Conservation (phyloP, 768 basidiomycete genomes). For the Agaricus subrufescens region DNA sequence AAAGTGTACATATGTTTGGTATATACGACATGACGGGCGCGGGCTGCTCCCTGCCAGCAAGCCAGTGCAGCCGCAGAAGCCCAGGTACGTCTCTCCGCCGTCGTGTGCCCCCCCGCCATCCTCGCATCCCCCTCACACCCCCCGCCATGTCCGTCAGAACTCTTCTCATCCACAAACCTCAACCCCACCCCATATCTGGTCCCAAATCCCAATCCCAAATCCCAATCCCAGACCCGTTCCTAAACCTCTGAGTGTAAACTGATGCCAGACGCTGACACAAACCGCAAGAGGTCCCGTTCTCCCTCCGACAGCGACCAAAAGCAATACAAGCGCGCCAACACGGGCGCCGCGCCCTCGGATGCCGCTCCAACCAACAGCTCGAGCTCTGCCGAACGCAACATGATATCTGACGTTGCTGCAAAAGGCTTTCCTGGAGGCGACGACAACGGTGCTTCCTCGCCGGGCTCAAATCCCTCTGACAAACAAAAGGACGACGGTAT, state of each 20-base stretch:
- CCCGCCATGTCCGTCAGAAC: conserved; percentile 52
- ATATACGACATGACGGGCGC: background rate
- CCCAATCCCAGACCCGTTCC: conserved; percentile 28
- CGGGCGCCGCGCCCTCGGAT: conserved; percentile 65
- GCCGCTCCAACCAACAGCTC: conserved; percentile 49
- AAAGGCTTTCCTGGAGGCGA: conserved; percentile 32
- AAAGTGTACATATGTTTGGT: conserved; percentile 25
- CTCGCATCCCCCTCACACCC: conserved; percentile 58
- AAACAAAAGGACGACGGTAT: conserved; percentile 37
- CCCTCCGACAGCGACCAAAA: conserved; percentile 80
- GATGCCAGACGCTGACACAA: conserved; percentile 84
- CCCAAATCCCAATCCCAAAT: conserved; percentile 32
- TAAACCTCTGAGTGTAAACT: conserved; percentile 33
- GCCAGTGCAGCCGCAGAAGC: background rate
- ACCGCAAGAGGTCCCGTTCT: conserved; percentile 83
- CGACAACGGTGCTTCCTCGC: conserved; percentile 56
- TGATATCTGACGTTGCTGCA: conserved; percentile 54
- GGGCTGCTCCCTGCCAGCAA: no score
- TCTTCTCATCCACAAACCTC: conserved; percentile 20
- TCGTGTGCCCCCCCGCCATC: conserved; percentile 34
- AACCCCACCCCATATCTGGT: conserved; percentile 36
- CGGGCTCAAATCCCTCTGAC: conserved; percentile 31
- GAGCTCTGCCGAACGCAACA: conserved; percentile 51
- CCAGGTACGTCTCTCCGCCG: conserved; percentile 25
- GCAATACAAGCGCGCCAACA: conserved; percentile 80